Conservation (phyloP, 1,139 yeast species). For the Yamadazyma conglobata region DNA sequence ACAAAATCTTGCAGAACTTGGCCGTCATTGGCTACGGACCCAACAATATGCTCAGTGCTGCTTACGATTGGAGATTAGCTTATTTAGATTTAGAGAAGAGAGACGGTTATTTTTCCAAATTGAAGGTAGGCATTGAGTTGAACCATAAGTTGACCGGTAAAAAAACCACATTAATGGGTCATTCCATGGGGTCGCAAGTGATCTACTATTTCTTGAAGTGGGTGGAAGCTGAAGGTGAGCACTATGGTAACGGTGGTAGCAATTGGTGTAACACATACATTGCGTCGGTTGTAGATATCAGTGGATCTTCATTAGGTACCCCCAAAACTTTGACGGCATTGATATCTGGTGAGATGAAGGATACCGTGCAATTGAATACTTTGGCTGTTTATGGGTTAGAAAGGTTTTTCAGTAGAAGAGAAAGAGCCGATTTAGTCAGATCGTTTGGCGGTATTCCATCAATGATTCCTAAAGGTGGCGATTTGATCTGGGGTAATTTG, state of each 20-base stretch:
- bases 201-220: slow-evolving; percentile 86
- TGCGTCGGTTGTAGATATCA: slow-evolving; percentile 76
- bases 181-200: slow-evolving; percentile 95
- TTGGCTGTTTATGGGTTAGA: slow-evolving; percentile 93
- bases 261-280: slow-evolving; percentile 84
- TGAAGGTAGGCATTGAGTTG: slow-evolving; percentile 70
- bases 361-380: slow-evolving; percentile 89
- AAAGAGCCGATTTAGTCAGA: slow-evolving; percentile 79
- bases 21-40: slow-evolving; percentile 95
- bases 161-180: slow-evolving; percentile 79
- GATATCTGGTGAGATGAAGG: slow-evolving; percentile 96
- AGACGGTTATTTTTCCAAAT: slow-evolving; percentile 77
- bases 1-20: slow-evolving; percentile 83
- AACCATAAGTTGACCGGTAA: slow-evolving; percentile 50
- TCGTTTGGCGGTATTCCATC: slow-evolving; percentile 93
- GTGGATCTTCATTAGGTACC: slow-evolving; percentile 87
- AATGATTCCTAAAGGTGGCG: slow-evolving; percentile 96
- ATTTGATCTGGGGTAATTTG: slow-evolving; percentile 77
- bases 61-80: slow-evolving; percentile 95
- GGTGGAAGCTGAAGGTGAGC: slow-evolving; percentile 84
- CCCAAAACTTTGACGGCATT: slow-evolving; percentile 92
- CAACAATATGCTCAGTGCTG: slow-evolving; percentile 82
- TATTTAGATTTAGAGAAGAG: slow-evolving; percentile 83
- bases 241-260: slow-evolving; percentile 84
- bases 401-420: slow-evolving; percentile 85